Percentiles rank a stretch among this genome's conserved stretches.
These are phyloP conservation scores for Candida railenensis DNA, from an alignment of 805 yeast species.

Conservation along the genomic window DNA sequence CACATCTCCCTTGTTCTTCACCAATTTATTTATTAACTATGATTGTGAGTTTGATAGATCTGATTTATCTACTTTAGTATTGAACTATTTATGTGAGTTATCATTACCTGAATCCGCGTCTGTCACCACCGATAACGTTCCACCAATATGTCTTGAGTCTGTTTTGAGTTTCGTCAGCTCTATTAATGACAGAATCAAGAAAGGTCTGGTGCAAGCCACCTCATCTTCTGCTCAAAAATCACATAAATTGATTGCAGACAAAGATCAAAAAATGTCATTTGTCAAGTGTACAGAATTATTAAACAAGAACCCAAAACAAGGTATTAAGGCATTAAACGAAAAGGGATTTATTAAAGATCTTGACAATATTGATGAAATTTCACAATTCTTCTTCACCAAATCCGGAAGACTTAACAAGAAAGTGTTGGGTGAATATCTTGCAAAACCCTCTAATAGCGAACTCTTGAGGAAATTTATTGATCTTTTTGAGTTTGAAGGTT, in stretches of 20 bases:
- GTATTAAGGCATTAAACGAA: conserved; percentile 62
- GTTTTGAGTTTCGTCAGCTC: conserved; percentile 67
- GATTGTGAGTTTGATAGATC: conserved; percentile 89
- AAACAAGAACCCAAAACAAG: conserved; percentile 77
- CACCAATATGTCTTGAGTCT: conserved; percentile 92
- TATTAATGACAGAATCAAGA: conserved; percentile 51
- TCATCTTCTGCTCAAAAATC: not conserved
- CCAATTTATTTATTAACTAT: conserved; percentile 73
- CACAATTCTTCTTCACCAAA: conserved; percentile 71
- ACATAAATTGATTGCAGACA: conserved; percentile 23
- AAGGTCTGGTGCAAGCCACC: conserved; percentile 9
- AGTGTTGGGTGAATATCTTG: conserved; percentile 79
- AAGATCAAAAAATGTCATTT: conserved; percentile 67
- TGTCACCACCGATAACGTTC: conserved; percentile 79
- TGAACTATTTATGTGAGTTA: conserved; percentile 71
- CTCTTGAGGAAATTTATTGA: conserved; percentile 64
- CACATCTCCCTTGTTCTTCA: conserved; percentile 74
- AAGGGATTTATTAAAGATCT: conserved; percentile 57
- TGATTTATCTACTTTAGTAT: conserved; percentile 66
- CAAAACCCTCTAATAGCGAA: conserved; percentile 66
- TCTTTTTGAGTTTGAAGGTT: conserved; percentile 69
- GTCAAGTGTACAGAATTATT: conserved; percentile 72
- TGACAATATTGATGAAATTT: conserved; percentile 59
- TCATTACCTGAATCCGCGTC: conserved; percentile 85
- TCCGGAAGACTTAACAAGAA: conserved; percentile 86